Evolutionary conservation across 805 yeast genomes (phyloP), one percentile per base, ranked within the genome.

Genomic region (Starmerella sirachaensis): DNA sequence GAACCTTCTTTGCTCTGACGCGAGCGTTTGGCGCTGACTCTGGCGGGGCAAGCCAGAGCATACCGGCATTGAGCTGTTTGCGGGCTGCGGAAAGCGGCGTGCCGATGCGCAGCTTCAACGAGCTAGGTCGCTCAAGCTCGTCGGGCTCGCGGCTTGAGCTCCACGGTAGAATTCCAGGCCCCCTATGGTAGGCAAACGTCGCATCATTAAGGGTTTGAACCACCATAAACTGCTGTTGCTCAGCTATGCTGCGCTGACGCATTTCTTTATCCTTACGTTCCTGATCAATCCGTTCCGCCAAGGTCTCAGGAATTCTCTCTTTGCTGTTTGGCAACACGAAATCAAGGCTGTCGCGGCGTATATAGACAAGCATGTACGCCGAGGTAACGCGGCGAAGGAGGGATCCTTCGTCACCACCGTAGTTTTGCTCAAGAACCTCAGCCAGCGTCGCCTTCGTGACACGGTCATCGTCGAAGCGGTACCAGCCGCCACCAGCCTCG

Each of bases 351-450:
- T 70, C 61, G 53, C 81, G 74, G 38, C 93, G 69, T 45, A 86
- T 70, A 55, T 91, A 91, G 2, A 91, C 97, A 60, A 91, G 70
- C 98, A 91, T 91, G 55, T 91, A 91, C 2, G 98, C 98, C 29
- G 91, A 82, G 0, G 97, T 86, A 26, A 84, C 91, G 32, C 94
- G 74, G 47, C 82, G 72, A 20, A 80, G 62, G n/a, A 37, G 38
- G 6, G 43, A 19, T 7, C 48, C 46, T 40, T 69, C 70, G 38
- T 76, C 76, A 14, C 83, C 82, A 4, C 99, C 99, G 61, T 75
- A 91, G 56, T 88, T 91, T 38, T 83, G 94, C 25, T 85, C 86
- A 52, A 86, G 79, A 0, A 85, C 98, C 51, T 88, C 94, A 38
- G 68, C 69, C 25, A 73, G 68, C 0, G 94, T 81, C 1, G 81